These are phyloP conservation scores for Straminergon stramineum DNA, from an alignment of 225 moss, liverwort and hornwort genomes.

Conservation along the genomic window DNA sequence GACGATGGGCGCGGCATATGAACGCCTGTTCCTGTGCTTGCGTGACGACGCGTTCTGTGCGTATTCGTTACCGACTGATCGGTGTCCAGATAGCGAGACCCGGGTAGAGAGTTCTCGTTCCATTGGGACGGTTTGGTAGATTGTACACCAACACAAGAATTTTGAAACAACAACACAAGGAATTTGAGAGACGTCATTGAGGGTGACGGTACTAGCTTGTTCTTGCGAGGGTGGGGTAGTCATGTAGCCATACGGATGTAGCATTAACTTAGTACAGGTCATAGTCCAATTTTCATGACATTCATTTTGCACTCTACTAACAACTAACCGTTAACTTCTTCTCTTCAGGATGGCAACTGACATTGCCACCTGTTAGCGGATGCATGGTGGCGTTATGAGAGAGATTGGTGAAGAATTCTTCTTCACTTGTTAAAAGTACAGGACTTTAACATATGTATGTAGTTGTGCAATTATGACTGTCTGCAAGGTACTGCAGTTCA, in stretches of 20 bases:
- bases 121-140: neutral
- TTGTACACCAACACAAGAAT: neutral
- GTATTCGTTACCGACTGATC: neutral
- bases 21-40: constrained; percentile 5
- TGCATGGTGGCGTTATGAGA: neutral
- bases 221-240: neutral
- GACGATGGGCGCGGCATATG: neutral
- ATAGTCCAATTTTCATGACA: neutral
- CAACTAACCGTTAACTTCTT: neutral
- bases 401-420: neutral
- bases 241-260: neutral
- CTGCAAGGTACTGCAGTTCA: neutral
- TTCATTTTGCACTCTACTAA: neutral
- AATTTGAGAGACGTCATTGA: neutral
- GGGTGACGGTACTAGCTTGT: too few relatives aligned
- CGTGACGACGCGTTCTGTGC: neutral
- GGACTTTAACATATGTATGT: neutral
- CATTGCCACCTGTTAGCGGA: neutral
- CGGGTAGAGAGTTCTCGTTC: neutral
- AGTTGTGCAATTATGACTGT: neutral
- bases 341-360: neutral
- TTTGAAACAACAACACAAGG: neutral
- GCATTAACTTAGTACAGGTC: neutral
- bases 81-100: neutral
- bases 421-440: neutral